Evolutionary conservation across 345 rosid species (phyloP).

Genomic region (Limnanthes douglasii): DNA sequence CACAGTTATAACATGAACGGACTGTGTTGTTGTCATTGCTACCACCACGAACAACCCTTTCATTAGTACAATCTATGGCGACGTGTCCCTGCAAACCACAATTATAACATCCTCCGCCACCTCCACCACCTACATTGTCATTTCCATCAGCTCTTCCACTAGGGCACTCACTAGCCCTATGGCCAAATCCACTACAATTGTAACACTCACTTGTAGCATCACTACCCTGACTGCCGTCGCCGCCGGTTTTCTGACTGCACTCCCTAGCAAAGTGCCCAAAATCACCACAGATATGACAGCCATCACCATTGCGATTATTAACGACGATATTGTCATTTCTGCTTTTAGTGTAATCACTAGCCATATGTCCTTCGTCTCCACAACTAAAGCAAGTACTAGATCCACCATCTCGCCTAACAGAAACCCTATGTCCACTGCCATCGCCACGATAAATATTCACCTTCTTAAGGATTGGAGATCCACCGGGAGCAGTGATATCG

Average conservation of each 20-base stretch:
- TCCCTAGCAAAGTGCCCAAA: slow-evolving; percentile 39
- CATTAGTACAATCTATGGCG: slow-evolving; percentile 22
- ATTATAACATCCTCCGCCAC: too few relatives aligned
- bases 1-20: slow-evolving; percentile 19
- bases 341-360: slow-evolving; percentile 20
- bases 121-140: slow-evolving; percentile 16
- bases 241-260: slow-evolving; percentile 17
- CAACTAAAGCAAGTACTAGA: slow-evolving; percentile 16
- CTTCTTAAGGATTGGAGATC: slow-evolving; percentile 20
- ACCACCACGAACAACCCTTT: slow-evolving; percentile 1
- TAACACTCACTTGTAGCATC: slow-evolving; percentile 17
- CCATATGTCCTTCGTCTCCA: slow-evolving; percentile 22
- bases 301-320: slow-evolving; percentile 13
- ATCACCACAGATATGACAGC: slow-evolving; percentile 32
- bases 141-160: slow-evolving; percentile 8
- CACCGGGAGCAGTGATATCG: slow-evolving; percentile 35
- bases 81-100: slow-evolving; percentile 18
- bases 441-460: slow-evolving; percentile 11
- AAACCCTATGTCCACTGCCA: too few relatives aligned
- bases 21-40: slow-evolving; percentile 7
- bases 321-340: slow-evolving; percentile 13
- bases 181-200: slow-evolving; percentile 19
- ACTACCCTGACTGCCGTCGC: slow-evolving; percentile 11
- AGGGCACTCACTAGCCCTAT: slow-evolving; percentile 24
- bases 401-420: slow-evolving; percentile 16